Conservation (phyloP, 202 grass and related monocot genomes). For the Dendrocalamus latiflorus region DNA sequence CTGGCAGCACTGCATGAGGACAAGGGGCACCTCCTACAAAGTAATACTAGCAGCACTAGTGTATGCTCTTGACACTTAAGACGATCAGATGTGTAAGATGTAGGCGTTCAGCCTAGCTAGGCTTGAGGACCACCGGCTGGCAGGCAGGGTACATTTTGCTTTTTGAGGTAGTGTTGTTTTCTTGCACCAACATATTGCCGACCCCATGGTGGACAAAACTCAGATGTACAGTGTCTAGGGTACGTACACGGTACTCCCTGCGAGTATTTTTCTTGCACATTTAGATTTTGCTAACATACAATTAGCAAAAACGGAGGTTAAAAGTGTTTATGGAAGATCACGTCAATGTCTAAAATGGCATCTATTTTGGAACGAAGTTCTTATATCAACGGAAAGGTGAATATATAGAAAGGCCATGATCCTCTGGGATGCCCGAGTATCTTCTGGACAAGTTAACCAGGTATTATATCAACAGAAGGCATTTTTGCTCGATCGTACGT, state of each 20-base stretch:
- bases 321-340: not conserved
- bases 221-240: conserved; percentile 14
- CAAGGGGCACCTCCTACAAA: conserved; percentile 37
- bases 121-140: conserved; percentile 17
- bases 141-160: conserved; percentile 23
- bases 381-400: not conserved
- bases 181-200: conserved; percentile 17
- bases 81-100: conserved; percentile 39
- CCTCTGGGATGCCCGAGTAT: not conserved
- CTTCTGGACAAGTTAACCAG: too few species aligned
- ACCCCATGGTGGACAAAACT: not conserved
- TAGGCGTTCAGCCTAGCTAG: conserved; percentile 38
- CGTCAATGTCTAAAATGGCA: not conserved
- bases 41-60: not conserved
- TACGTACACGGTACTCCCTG: too few species aligned
- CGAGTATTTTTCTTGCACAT: too few species aligned
- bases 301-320: not conserved
- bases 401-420: not conserved
- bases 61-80: conserved; percentile 35
- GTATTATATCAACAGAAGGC: too few species aligned
- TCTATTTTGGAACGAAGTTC: not conserved
- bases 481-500: too few species aligned
- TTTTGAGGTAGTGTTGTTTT: conserved; percentile 15
- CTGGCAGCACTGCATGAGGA: not conserved
- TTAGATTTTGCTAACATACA: too few species aligned